Conservation (phyloP, 2,329 filamentous ascomycete species). For the Leptodontidium sp. region DNA sequence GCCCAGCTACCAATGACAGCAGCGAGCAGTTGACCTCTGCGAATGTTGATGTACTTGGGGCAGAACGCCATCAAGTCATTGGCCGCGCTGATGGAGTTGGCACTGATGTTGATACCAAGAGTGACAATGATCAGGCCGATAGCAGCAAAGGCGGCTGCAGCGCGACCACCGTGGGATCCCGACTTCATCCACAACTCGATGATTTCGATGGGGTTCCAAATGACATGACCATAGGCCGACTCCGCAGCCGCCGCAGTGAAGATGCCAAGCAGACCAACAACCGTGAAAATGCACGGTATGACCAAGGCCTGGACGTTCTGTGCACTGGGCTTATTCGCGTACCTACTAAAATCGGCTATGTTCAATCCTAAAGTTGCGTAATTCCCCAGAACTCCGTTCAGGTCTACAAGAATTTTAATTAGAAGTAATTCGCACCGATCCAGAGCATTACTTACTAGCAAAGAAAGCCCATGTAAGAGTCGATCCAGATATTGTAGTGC, state of each 20-base stretch:
- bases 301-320: slow-evolving; percentile 51
- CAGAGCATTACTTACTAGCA: slow-evolving; percentile 28
- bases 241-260: slow-evolving; percentile 63
- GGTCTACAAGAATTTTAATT: slow-evolving; percentile 22
- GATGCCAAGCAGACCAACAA: slow-evolving; percentile 58
- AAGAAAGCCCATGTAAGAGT: slow-evolving; percentile 33
- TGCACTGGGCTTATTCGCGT: slow-evolving; percentile 41
- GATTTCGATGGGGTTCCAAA: slow-evolving; percentile 60
- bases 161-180: slow-evolving; percentile 54
- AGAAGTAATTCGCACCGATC: slow-evolving; percentile 5
- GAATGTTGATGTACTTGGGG: slow-evolving; percentile 63
- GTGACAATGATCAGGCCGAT: slow-evolving; percentile 62
- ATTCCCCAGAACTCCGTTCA: slow-evolving; percentile 34
- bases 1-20: slow-evolving; percentile 63
- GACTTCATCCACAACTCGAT: slow-evolving; percentile 53
- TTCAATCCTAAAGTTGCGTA: slow-evolving; percentile 47
- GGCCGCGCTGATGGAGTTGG: slow-evolving; percentile 61
- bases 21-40: slow-evolving; percentile 62
- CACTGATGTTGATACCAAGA: slow-evolving; percentile 64
- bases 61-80: slow-evolving; percentile 65
- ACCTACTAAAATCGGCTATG: slow-evolving; percentile 49
- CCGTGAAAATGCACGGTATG: slow-evolving; percentile 44
- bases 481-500: slow-evolving; percentile 23
- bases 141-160: slow-evolving; percentile 58
- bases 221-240: slow-evolving; percentile 58